Conservation (phyloP, 2,329 filamentous ascomycete genomes). For the Neoarthrinium moseri region DNA sequence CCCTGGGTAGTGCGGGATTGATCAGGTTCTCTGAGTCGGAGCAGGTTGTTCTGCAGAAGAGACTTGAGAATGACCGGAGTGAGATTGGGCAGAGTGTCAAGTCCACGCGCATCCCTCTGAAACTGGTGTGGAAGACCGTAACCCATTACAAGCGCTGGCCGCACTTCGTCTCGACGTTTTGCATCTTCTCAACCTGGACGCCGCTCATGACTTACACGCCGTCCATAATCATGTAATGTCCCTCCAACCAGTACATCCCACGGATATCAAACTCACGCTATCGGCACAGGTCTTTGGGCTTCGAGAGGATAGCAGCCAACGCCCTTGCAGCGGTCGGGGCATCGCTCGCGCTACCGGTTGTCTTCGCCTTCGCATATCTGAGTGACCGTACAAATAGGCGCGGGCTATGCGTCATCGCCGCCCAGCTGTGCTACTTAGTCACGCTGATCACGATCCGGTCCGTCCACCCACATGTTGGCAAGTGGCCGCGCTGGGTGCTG, state of each 20-base stretch:
- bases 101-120: conserved; percentile 28
- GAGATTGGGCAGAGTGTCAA: background rate
- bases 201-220: conserved; percentile 52
- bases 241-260: background rate
- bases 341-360: conserved; percentile 43
- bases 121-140: conserved; percentile 41
- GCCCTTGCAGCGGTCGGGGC: conserved; percentile 42
- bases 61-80: conserved; percentile 24
- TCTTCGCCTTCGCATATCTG: conserved; percentile 46
- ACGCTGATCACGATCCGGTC: conserved; percentile 38
- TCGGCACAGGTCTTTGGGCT: conserved; percentile 40
- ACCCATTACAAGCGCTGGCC: conserved; percentile 45
- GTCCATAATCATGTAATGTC: conserved; percentile 36
- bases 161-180: conserved; percentile 47
- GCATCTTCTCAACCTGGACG: conserved; percentile 52
- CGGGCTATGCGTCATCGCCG: conserved; percentile 41
- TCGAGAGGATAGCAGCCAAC: conserved; percentile 43
- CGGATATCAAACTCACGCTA: too few relatives aligned
- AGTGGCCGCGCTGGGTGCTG: conserved; percentile 47
- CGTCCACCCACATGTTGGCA: conserved; percentile 40
- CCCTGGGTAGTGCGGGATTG: conserved; percentile 36
- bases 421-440: conserved; percentile 44
- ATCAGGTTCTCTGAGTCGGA: conserved; percentile 34
- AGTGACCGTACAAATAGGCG: conserved; percentile 45
- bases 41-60: conserved; percentile 29